Evolutionary conservation across 179 eudicot species (phyloP).

Genomic region (Vitellaria paradoxa): DNA sequence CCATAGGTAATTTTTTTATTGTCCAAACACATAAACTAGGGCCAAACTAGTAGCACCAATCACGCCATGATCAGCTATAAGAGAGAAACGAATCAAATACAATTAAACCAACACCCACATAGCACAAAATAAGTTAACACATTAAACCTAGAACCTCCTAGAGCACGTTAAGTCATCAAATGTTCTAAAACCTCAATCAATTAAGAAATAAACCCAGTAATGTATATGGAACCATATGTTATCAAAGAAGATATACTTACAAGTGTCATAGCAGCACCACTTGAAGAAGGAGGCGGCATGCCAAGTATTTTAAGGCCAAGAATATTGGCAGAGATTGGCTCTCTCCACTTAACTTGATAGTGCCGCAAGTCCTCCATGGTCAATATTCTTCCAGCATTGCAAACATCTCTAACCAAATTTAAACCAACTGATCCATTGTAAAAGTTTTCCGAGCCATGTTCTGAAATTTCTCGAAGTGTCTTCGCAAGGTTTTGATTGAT

Average conservation of each 20-base stretch:
- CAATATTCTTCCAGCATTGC: slow-evolving; percentile 32
- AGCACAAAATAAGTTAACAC: too few relatives aligned
- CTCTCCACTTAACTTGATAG: slow-evolving; percentile 26
- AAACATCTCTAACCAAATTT: slow-evolving; percentile 29
- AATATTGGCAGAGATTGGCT: slow-evolving; percentile 25
- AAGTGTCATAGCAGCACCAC: slow-evolving; percentile 31
- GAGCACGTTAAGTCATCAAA: too few relatives aligned
- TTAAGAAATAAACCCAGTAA: too few relatives aligned
- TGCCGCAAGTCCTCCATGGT: slow-evolving; percentile 27
- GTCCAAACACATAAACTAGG: too few relatives aligned
- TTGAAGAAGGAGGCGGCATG: slow-evolving; percentile 42
- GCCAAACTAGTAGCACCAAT: too few relatives aligned
- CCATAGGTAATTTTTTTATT: too few relatives aligned
- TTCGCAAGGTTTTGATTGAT: slow-evolving; percentile 27
- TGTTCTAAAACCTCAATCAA: too few relatives aligned
- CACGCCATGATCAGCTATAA: too few relatives aligned
- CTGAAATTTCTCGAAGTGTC: slow-evolving; percentile 22
- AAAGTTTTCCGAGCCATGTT: slow-evolving; percentile 21
- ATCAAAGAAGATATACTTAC: slow-evolving; percentile 15
- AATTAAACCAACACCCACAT: too few relatives aligned
- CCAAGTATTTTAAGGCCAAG: slow-evolving; percentile 29
- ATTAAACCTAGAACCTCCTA: too few relatives aligned
- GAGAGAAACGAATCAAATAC: too few relatives aligned
- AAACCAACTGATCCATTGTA: slow-evolving; percentile 39
- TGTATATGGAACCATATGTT: too few relatives aligned